Evolutionary conservation across 495 filamentous ascomycete species (phyloP), one percentile per base, ranked within the genome.

Genomic region (Ramalina intermedia): DNA sequence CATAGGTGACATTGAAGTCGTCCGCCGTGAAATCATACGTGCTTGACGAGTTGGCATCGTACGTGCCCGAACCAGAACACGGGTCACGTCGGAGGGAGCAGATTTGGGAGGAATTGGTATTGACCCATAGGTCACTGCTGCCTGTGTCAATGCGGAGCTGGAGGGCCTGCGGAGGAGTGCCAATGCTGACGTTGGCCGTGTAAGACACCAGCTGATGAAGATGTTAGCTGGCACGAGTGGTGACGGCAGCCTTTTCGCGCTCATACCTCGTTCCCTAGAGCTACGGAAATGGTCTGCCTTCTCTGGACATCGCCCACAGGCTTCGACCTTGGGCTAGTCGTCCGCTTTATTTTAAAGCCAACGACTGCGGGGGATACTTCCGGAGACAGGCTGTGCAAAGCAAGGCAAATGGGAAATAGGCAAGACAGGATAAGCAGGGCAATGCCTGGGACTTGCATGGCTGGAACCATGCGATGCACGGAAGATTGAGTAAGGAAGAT

Each of bases 1-100:
- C 85, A 59, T 98, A 98, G 8, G 78, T 79, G 49, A 98, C 96
- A 56, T 90, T 84, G 69, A 98, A 98, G 54, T 84, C 74, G 54
- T 72, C 78, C 29, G 76, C 78, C 37, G 95, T 63, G 59, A 79
- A 89, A 46, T 75, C 57, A 64, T 88, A 93, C 0, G 90, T 83
- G n/a, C 82, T 84, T 2, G 89, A 95, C 0, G 66, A 62, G 57
- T 83, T 85, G n/a, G 83, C 70, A 43, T 75, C 55, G 61, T 86
- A 91, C 8, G 82, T 80, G 13, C 84, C 85, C 11, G 75, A 73
- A 18, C 54, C 60, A 11, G 56, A 49, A 55, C 84, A 90, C 9
- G 74, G 71, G 12, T 71, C 53, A 0, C 49, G 49, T 7, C 50
- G 50, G 14, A 41, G 17, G 14, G 44, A 27, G 48, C 53, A 55